These are phyloP conservation scores for Paracorniculantispora psalliotae DNA, from an alignment of 2,329 filamentous ascomycete genomes.

Conservation along the genomic window DNA sequence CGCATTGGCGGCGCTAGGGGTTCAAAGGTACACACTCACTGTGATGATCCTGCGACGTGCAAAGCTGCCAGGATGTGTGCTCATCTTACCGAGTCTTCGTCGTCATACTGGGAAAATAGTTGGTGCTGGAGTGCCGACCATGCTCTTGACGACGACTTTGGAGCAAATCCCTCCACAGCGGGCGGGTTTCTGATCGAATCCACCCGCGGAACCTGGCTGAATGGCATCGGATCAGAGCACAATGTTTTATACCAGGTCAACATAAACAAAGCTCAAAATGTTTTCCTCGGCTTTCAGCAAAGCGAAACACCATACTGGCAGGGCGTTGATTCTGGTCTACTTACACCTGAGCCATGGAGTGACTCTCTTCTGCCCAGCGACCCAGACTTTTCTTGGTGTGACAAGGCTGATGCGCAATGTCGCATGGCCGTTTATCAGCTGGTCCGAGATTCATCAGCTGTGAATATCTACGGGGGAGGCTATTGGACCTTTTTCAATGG, in stretches of 20 bases:
- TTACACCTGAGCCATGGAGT: slow-evolving; percentile 36
- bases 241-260: slow-evolving; percentile 49
- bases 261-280: slow-evolving; percentile 37
- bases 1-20: slow-evolving; percentile 40
- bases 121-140: slow-evolving; percentile 46
- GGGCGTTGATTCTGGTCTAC: slow-evolving; percentile 25
- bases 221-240: slow-evolving; percentile 49
- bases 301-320: slow-evolving; percentile 42
- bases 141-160: slow-evolving; percentile 41
- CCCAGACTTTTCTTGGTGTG: slow-evolving; percentile 25
- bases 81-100: slow-evolving; percentile 40
- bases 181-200: slow-evolving; percentile 42
- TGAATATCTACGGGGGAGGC: slow-evolving; percentile 20
- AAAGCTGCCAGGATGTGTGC: slow-evolving; percentile 43
- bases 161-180: slow-evolving; percentile 39
- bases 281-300: slow-evolving; percentile 41
- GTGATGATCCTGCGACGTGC: slow-evolving; percentile 33
- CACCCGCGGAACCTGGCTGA: slow-evolving; percentile 44
- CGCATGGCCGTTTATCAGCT: slow-evolving; percentile 18
- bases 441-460: slow-evolving; percentile 14
- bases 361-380: slow-evolving; percentile 18
- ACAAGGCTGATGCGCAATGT: slow-evolving; percentile 21
- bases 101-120: slow-evolving; percentile 49
- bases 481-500: slow-evolving; percentile 26
- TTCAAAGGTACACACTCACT: slow-evolving; percentile 33